Evolutionary conservation across 2,329 filamentous ascomycete genomes (phyloP).

Genomic region (Orbilia quercus): DNA sequence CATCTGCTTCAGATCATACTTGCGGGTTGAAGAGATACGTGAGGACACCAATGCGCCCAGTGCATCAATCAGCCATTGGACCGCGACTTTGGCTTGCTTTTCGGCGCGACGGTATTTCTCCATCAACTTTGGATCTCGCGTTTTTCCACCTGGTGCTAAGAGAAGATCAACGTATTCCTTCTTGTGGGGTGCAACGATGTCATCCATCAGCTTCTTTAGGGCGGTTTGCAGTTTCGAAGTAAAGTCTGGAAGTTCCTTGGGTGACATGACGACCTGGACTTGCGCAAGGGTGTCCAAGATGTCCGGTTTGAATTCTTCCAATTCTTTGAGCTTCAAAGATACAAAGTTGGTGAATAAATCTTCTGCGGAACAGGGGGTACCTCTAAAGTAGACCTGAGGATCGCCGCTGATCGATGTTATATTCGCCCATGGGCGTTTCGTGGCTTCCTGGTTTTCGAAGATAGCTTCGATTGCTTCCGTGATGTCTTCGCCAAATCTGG

Average conservation of each 20-base stretch:
- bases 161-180: constrained; percentile 46
- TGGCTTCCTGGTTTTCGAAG: constrained; percentile 4
- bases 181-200: constrained; percentile 28
- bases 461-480: constrained; percentile 56
- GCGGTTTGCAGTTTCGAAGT: constrained; percentile 41
- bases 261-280: constrained; percentile 34
- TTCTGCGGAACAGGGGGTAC: constrained; percentile 22
- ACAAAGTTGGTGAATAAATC: constrained; percentile 44
- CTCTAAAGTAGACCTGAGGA: constrained; percentile 35
- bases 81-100: constrained; percentile 42
- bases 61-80: constrained; percentile 54
- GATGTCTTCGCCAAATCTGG: constrained; percentile 59
- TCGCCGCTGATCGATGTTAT: constrained; percentile 53
- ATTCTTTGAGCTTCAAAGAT: constrained; percentile 33
- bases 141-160: constrained; percentile 24
- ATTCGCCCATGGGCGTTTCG: constrained; percentile 42
- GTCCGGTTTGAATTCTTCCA: constrained; percentile 42
- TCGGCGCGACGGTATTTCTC: constrained; percentile 45
- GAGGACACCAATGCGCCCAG: constrained; percentile 42
- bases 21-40: constrained; percentile 48
- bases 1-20: constrained; percentile 55
- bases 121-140: constrained; percentile 48
- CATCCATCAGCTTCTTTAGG: constrained; percentile 43
- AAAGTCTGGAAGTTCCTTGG: constrained; percentile 45
- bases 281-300: constrained; percentile 47